Evolutionary conservation across 495 filamentous ascomycete species (phyloP).

Genomic region (Podospora bellae-mahoneyi): DNA sequence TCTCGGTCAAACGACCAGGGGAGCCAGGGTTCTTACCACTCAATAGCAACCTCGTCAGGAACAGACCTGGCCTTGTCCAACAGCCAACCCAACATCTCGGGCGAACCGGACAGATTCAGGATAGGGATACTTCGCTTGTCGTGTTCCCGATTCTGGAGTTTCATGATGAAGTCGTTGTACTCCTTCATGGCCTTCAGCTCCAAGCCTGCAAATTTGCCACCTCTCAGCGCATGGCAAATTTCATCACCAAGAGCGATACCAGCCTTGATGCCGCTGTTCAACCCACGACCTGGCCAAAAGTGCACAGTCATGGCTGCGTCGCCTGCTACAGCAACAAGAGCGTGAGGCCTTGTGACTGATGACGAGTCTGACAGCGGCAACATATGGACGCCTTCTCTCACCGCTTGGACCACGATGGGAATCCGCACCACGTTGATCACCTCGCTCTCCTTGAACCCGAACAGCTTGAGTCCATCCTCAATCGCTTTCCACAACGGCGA

Average conservation of each 20-base stretch:
- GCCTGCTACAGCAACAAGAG: constrained; percentile 32
- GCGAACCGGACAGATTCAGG: constrained; percentile 35
- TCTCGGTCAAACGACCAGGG: neutral
- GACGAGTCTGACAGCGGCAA: constrained; percentile 32
- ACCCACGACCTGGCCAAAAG: constrained; percentile 36
- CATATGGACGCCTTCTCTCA: constrained; percentile 36
- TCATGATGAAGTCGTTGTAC: constrained; percentile 40
- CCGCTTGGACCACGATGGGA: constrained; percentile 41
- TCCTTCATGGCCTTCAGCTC: constrained; percentile 32
- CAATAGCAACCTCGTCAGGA: constrained; percentile 33
- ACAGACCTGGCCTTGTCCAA: constrained; percentile 29
- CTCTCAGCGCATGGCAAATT: constrained; percentile 34
- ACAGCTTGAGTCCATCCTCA: constrained; percentile 39
- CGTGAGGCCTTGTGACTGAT: constrained; percentile 33
- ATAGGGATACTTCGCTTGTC: constrained; percentile 42
- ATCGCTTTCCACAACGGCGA: constrained; percentile 37
- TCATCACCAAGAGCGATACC: constrained; percentile 35
- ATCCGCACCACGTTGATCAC: constrained; percentile 43
- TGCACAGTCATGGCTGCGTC: constrained; percentile 38
- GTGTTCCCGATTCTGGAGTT: constrained; percentile 36
- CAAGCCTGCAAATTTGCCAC: constrained; percentile 31
- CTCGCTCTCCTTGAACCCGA: constrained; percentile 40
- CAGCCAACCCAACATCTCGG: constrained; percentile 36
- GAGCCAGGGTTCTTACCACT: constrained; percentile 21
- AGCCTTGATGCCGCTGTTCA: constrained; percentile 38